Percentiles rank a stretch among this genome's conserved stretches.
Evolutionary conservation across 1,284 basidiomycete species (phyloP).

Genomic region (Cutaneotrichosporon sp.): DNA sequence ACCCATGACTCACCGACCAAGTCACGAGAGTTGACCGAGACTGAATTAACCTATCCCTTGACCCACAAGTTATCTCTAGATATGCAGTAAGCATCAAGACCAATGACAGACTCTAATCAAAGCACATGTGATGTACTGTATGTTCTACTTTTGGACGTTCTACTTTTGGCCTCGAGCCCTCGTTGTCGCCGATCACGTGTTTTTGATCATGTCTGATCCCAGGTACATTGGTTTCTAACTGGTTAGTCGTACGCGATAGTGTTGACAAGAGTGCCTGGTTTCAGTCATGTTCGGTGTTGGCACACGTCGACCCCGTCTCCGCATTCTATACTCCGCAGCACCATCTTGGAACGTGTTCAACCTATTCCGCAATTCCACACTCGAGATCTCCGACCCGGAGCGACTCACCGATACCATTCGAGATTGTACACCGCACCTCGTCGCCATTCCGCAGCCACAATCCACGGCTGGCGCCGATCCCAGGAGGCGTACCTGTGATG

Average conservation of each 20-base stretch:
- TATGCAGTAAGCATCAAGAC: neutral
- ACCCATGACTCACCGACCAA: no score
- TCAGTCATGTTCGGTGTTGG: neutral
- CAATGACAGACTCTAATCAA: neutral
- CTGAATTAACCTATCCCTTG: no score
- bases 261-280: constrained; percentile 70
- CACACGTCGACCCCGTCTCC: neutral
- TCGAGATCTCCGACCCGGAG: neutral
- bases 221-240: neutral
- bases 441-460: constrained; percentile 74
- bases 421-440: constrained; percentile 61
- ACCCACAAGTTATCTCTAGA: neutral
- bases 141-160: neutral
- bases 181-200: neutral
- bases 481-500: constrained; percentile 69
- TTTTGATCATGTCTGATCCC: neutral
- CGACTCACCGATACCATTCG: constrained; percentile 31
- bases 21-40: no score
- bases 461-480: constrained; percentile 72
- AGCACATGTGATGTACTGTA: neutral
- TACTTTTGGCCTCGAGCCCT: neutral
- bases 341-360: constrained; percentile 1
- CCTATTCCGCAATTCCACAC: neutral
- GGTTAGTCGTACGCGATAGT: constrained; percentile 65
- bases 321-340: neutral